Conservation (phyloP, 371 early-diverging fungal genomes). For the Rhizomucor pusillus region DNA sequence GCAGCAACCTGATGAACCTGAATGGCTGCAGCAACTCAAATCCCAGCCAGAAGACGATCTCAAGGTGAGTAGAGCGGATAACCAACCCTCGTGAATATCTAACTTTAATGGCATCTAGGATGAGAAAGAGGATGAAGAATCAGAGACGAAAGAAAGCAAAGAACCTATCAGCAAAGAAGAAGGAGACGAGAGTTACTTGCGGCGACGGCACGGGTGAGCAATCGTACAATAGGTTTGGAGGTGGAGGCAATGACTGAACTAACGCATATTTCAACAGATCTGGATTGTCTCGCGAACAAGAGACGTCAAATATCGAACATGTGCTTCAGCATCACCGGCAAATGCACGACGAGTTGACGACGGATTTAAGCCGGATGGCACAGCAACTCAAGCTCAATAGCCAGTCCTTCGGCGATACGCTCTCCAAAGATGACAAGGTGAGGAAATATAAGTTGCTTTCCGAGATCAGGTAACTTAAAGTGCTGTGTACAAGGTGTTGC, state of each 20-base stretch:
- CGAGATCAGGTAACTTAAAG: background rate
- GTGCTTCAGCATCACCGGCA: slow-evolving; percentile 65
- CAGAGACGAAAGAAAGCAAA: too few relatives aligned
- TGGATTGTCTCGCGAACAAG: slow-evolving; percentile 19
- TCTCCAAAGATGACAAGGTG: slow-evolving; percentile 60
- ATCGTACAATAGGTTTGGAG: background rate
- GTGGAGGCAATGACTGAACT: background rate
- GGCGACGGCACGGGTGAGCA: slow-evolving; percentile 4
- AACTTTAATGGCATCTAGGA: background rate
- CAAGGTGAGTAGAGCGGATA: too few relatives aligned
- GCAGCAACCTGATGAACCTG: slow-evolving; percentile 33
- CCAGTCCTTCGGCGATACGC: slow-evolving; percentile 54
- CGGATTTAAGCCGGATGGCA: slow-evolving; percentile 66
- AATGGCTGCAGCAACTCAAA: slow-evolving; percentile 26
- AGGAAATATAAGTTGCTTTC: background rate
- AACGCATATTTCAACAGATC: background rate
- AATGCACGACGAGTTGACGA: slow-evolving; percentile 66
- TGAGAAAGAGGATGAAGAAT: too few relatives aligned
- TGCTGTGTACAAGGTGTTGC: slow-evolving; percentile 24
- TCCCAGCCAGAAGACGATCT: background rate
- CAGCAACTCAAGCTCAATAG: slow-evolving; percentile 63
- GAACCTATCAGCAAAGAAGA: background rate
- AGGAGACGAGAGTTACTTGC: slow-evolving; percentile 4
- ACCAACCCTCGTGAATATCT: too few relatives aligned
- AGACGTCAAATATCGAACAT: slow-evolving; percentile 45